Evolutionary conservation across 192 early-diverging fungal species (phyloP), one percentile per base, ranked within the genome.

Genomic region (Dispira parvispora): DNA sequence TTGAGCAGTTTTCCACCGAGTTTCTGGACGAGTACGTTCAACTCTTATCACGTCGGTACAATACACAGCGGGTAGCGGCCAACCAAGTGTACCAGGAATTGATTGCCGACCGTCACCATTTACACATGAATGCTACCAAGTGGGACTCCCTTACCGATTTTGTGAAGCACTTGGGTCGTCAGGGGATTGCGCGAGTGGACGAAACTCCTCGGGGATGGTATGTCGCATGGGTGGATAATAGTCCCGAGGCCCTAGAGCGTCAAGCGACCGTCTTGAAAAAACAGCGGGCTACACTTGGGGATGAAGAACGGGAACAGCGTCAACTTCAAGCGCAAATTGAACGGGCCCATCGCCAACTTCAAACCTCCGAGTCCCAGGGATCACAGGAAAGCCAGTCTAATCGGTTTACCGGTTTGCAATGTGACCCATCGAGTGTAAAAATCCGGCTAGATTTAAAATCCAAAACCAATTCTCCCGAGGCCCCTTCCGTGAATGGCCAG

Each of bases 41-140:
- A 47, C 67, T 94, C 10, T 78, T 97, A 3, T 91, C 90, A 0
- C 73, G 83, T 32, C 75, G 90, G 56, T 88, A 87, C 65, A 85
- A 84, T 8, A 91, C 89, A 0, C 81, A 88, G 60, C 78, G 87
- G 55, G 88, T 94, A 11, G 69, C 83, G 28, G 92, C 92, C n/a
- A 96, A 99, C 68, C 81, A 86, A 20, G 91, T 97, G 1, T 99
- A 99, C 75, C 90, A 99, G 69, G 96, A 99, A 70, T 91, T 92
- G 43, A 90, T 99, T 64, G 72, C 84, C 8, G 90, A 99, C 70
- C 73, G 86, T 32, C 76, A 89, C 55, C 96, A 99, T 72, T 64
- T 92, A 46, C 96, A 99, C 66, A 95, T 99, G 92, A 99, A 96
- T 65, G 76, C 92, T 2, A 99, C 96, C 0, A 69, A 80, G 57